Evolutionary conservation across 345 rosid species (phyloP).

Genomic region (Moricandia moricandioides): DNA sequence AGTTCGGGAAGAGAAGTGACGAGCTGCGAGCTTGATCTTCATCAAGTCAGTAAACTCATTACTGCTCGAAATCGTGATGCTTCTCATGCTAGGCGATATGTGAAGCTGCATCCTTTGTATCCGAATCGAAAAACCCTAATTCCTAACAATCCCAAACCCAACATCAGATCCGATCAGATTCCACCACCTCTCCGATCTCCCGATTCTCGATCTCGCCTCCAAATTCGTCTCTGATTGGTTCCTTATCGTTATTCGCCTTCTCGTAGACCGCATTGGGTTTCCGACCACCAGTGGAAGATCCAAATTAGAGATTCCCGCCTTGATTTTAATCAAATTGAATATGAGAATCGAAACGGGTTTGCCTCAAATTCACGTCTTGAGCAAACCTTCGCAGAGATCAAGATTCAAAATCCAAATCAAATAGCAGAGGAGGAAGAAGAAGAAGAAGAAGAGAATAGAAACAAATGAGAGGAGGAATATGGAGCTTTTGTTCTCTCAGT

Average conservation of each 20-base stretch:
- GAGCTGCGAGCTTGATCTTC: slow-evolving; percentile 99
- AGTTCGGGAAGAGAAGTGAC: slow-evolving; percentile 95
- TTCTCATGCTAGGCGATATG: slow-evolving; percentile 99
- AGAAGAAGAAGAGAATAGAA: slow-evolving; percentile 6
- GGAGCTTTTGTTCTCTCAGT: slow-evolving; percentile 28
- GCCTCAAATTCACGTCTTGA: slow-evolving; percentile 25
- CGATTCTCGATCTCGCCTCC: slow-evolving; percentile 31
- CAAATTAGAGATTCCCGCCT: slow-evolving; percentile 34
- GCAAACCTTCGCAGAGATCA: slow-evolving; percentile 18
- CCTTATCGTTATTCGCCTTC: slow-evolving; percentile 26
- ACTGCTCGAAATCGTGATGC: slow-evolving; percentile 97
- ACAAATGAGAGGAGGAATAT: slow-evolving; percentile 15
- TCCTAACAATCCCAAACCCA: slow-evolving; percentile 46
- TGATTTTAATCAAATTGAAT: slow-evolving; percentile 16
- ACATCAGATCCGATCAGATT: slow-evolving; percentile 72
- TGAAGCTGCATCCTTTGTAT: slow-evolving; percentile 90
- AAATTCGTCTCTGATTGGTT: slow-evolving; percentile 10
- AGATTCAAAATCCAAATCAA: slow-evolving; percentile 17
- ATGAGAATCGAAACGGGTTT: slow-evolving; percentile 22
- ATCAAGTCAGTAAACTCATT: slow-evolving; percentile 99
- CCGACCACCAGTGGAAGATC: slow-evolving; percentile 15
- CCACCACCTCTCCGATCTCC: slow-evolving; percentile 27
- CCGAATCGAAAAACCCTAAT: slow-evolving; percentile 27
- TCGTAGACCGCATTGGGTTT: slow-evolving; percentile 70
- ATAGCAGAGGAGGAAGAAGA: slow-evolving; percentile 24